Evolutionary conservation across 2,329 filamentous ascomycete species (phyloP).

Genomic region (Thielaviopsis cerberus): DNA sequence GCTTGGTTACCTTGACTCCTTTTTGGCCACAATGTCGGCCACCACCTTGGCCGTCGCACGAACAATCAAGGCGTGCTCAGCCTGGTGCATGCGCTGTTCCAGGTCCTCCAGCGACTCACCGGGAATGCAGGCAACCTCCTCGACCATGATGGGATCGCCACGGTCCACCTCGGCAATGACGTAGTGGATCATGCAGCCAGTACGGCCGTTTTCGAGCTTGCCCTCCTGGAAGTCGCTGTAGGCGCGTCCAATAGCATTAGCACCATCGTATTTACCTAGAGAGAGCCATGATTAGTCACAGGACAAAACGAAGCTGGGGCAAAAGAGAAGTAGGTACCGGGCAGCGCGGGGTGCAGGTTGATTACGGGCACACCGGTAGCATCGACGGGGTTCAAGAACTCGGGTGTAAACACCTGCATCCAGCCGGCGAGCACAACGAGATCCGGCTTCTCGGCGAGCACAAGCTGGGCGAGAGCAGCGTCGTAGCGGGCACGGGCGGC

Average conservation of each 20-base stretch:
- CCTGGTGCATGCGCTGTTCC: constrained; percentile 52
- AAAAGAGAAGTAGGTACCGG: constrained; percentile 14
- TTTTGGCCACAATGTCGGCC: constrained; percentile 20
- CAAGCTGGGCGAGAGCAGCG: constrained; percentile 48
- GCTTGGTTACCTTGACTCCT: constrained; percentile 4
- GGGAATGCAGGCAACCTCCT: constrained; percentile 46
- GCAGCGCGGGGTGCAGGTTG: constrained; percentile 51
- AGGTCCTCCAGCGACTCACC: constrained; percentile 48
- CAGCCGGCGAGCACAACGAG: constrained; percentile 69
- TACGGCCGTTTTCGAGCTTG: constrained; percentile 46
- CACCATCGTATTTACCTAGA: constrained; percentile 55
- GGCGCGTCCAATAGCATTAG: constrained; percentile 59
- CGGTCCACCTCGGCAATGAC: constrained; percentile 66
- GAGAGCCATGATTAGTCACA: not conserved
- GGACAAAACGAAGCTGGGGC: not conserved
- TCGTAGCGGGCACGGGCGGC: constrained; percentile 54
- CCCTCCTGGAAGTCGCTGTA: constrained; percentile 50
- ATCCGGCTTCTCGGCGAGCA: constrained; percentile 47
- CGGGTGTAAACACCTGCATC: constrained; percentile 62
- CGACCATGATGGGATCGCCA: constrained; percentile 52
- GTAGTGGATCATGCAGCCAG: constrained; percentile 80
- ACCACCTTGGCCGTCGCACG: constrained; percentile 42
- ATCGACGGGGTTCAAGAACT: constrained; percentile 52
- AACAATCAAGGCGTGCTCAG: constrained; percentile 65
- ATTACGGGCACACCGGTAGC: constrained; percentile 48